phyloP scores from a whole-genome alignment of 163 green algal genomes.

The Scenedesmus sp. region DNA sequence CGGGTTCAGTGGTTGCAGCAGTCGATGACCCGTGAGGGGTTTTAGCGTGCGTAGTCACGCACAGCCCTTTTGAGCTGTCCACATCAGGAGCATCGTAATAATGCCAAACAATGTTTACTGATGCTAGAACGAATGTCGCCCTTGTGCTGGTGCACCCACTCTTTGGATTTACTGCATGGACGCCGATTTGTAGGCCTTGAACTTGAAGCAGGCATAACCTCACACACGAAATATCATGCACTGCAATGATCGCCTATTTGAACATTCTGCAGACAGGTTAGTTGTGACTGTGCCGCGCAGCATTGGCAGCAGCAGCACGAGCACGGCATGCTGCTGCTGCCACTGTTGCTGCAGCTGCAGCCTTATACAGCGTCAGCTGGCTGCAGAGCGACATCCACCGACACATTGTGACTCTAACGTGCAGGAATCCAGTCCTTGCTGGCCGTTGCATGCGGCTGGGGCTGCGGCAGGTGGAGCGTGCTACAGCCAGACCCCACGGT shows the following conservation, averaged over 20 bases:
- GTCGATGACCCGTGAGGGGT: too few species aligned
- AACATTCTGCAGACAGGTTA: slow-evolving; percentile 44
- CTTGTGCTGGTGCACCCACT: too few species aligned
- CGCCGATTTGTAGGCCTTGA: too few species aligned
- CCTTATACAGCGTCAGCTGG: not conserved
- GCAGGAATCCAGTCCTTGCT: slow-evolving; percentile 49
- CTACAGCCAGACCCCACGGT: slow-evolving; percentile 45
- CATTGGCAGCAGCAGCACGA: not conserved
- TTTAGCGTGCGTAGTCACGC: too few species aligned
- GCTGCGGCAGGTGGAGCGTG: slow-evolving; percentile 21
- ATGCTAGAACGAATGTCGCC: too few species aligned
- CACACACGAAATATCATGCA: not conserved
- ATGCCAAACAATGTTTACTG: too few species aligned
- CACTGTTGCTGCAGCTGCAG: not conserved
- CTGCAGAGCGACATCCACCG: not conserved
- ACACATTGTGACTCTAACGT: not conserved
- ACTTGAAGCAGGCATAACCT: not conserved
- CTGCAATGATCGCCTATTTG: slow-evolving; percentile 31
- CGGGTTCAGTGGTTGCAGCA: too few species aligned
- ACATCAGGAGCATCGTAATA: too few species aligned
- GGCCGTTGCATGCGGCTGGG: slow-evolving; percentile 42
- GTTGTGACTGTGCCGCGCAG: not conserved
- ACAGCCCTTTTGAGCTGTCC: not conserved
- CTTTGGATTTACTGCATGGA: too few species aligned
- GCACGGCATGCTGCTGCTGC: not conserved